These are phyloP conservation scores for Purpureocillium lavendulum DNA, from an alignment of 2,329 filamentous ascomycete species.

Conservation along the genomic window DNA sequence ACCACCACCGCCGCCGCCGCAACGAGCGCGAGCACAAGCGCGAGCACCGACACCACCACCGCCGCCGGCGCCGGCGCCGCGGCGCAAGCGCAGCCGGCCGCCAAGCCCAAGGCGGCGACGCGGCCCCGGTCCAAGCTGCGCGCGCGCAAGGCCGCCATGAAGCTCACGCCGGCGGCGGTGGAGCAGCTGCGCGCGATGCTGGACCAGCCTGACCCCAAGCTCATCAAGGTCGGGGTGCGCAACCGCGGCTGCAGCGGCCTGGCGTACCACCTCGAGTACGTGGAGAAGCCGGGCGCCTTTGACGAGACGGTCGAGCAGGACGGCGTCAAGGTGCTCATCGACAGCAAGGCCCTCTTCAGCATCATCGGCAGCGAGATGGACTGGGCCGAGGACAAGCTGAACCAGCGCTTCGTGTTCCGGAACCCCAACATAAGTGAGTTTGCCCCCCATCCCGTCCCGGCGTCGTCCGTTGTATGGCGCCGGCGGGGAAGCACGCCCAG, in stretches of 20 bases:
- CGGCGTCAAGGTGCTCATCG: constrained; percentile 89
- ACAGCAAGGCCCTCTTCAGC: constrained; percentile 94
- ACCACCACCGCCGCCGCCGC: constrained; percentile 8
- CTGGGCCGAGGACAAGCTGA: constrained; percentile 94
- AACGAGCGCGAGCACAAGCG: no score
- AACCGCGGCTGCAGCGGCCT: constrained; percentile 92
- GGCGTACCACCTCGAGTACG: constrained; percentile 89
- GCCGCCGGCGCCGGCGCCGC: constrained; percentile 8
- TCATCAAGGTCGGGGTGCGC: constrained; percentile 89
- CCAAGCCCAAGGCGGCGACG: constrained; percentile 40
- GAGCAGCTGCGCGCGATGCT: constrained; percentile 69
- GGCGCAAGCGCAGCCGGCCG: no score
- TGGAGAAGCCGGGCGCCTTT: constrained; percentile 79
- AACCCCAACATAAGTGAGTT: constrained; percentile 98
- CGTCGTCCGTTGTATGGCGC: no score
- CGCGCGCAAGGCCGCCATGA: constrained; percentile 86
- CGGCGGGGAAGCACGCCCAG: no score
- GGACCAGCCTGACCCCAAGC: constrained; percentile 78
- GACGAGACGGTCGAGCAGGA: constrained; percentile 95
- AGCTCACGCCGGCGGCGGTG: constrained; percentile 71
- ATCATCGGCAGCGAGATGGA: constrained; percentile 99
- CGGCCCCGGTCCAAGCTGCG: constrained; percentile 28
- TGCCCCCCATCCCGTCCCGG: background rate
- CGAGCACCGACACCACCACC: constrained; percentile 5
- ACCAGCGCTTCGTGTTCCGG: constrained; percentile 83